A percentile compares a stretch with the other conserved stretches of the same genome.
Conservation (phyloP, 1,284 basidiomycete genomes). For the Veloboletus limbatus region DNA sequence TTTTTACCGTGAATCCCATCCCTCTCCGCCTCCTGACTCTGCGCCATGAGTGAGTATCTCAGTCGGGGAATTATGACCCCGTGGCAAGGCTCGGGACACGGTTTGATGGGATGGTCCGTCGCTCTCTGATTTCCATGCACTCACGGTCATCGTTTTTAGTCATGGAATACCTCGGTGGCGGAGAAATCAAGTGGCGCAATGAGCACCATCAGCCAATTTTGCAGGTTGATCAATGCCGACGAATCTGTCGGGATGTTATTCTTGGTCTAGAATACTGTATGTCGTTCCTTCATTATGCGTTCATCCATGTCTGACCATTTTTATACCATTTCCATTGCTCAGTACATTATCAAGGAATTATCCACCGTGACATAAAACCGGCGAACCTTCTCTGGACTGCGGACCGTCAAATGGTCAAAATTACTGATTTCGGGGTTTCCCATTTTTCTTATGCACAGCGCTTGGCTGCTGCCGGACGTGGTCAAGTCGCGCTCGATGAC, state of each 20-base stretch:
- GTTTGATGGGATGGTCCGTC: slow-evolving; percentile 29
- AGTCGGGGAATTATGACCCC: slow-evolving; percentile 33
- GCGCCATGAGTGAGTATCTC: slow-evolving; percentile 18
- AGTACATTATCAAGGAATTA: slow-evolving; percentile 98
- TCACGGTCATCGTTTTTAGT: slow-evolving; percentile 48
- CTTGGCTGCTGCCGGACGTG: slow-evolving; percentile 51
- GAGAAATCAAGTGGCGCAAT: slow-evolving; percentile 89
- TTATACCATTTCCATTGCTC: slow-evolving; percentile 5
- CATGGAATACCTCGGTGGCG: slow-evolving; percentile 94
- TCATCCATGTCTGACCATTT: slow-evolving; percentile 9
- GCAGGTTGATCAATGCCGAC: slow-evolving; percentile 78
- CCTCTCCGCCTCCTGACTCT: slow-evolving; percentile 24
- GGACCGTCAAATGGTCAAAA: slow-evolving; percentile 87
- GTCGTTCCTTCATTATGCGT: slow-evolving; percentile 34
- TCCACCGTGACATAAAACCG: slow-evolving; percentile 99
- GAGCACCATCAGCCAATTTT: slow-evolving; percentile 67
- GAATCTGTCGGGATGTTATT: slow-evolving; percentile 89
- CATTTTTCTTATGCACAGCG: slow-evolving; percentile 89
- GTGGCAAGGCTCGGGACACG: slow-evolving; percentile 31
- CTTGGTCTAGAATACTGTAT: slow-evolving; percentile 90
- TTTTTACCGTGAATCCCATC: slow-evolving; percentile 12
- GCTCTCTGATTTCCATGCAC: slow-evolving; percentile 8
- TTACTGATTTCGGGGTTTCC: slow-evolving; percentile 96
- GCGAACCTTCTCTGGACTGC: slow-evolving; percentile 92
- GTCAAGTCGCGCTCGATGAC: slow-evolving; percentile 38